Evolutionary conservation across 176 grass and related monocot genomes (phyloP).

Genomic region (Lolium perenne): DNA sequence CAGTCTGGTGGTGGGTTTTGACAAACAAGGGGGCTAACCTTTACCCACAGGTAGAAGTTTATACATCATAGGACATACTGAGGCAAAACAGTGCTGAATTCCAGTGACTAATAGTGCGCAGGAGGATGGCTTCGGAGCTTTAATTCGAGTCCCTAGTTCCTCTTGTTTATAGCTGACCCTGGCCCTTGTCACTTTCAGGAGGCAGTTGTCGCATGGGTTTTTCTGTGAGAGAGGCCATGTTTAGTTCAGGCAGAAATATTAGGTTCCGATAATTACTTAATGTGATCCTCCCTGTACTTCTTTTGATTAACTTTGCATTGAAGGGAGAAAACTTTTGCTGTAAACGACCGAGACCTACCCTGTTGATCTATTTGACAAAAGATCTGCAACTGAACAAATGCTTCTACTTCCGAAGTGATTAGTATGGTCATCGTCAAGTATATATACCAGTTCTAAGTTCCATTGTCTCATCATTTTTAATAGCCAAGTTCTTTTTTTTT

Average conservation of each 20-base stretch:
- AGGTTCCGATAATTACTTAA: not conserved
- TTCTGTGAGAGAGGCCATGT: constrained; percentile 32
- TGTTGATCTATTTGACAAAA: not conserved
- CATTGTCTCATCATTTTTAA: not conserved
- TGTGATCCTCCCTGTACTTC: constrained; percentile 29
- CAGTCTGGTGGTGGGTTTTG: constrained; percentile 21
- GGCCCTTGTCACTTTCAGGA: constrained; percentile 9
- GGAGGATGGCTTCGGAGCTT: constrained; percentile 40
- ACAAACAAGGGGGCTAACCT: constrained; percentile 37
- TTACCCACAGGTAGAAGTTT: constrained; percentile 20
- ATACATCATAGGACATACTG: constrained; percentile 47
- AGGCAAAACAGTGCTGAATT: constrained; percentile 22
- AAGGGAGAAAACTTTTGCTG: constrained; percentile 6
- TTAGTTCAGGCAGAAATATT: constrained; percentile 34
- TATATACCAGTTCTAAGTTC: not conserved
- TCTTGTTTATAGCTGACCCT: constrained; percentile 49
- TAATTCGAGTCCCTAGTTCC: constrained; percentile 25
- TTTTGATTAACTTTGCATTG: constrained; percentile 23
- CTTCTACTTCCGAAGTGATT: not conserved
- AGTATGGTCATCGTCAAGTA: not conserved
- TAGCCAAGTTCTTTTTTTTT: not conserved
- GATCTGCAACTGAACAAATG: not conserved
- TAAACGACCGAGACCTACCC: not conserved
- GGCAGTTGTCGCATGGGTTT: constrained; percentile 26
- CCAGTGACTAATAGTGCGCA: constrained; percentile 29